Evolutionary conservation across 352 stramenopile genomes (phyloP).

Genomic region (Pythium periplocum): DNA sequence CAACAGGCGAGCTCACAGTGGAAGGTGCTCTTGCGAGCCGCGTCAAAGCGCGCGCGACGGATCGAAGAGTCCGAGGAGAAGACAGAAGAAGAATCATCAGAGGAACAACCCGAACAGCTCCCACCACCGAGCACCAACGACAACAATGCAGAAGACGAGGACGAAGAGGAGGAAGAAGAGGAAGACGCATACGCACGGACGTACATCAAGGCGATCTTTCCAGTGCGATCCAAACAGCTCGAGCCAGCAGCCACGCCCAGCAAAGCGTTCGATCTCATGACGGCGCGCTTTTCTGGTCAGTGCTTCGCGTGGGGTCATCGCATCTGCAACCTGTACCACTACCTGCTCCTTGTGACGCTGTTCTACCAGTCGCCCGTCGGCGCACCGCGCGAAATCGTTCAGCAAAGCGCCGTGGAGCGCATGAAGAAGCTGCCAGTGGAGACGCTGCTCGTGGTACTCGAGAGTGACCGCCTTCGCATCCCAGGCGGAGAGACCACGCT

Average conservation of each 20-base stretch:
- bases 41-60: slow-evolving; percentile 5
- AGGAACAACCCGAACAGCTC: too few relatives aligned
- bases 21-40: slow-evolving; percentile 19
- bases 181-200: background rate
- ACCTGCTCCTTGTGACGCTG: slow-evolving; percentile 47
- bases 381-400: slow-evolving; percentile 8
- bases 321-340: slow-evolving; percentile 68
- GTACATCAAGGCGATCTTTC: slow-evolving; percentile 5
- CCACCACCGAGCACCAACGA: too few relatives aligned
- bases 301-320: slow-evolving; percentile 53
- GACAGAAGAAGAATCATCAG: background rate
- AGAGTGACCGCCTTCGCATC: slow-evolving; percentile 56
- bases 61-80: background rate
- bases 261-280: slow-evolving; percentile 17
- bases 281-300: slow-evolving; percentile 21
- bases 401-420: slow-evolving; percentile 3
- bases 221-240: slow-evolving; percentile 5
- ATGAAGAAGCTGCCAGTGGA: slow-evolving; percentile 39
- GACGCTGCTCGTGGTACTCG: slow-evolving; percentile 49
- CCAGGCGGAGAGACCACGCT: slow-evolving; percentile 50
- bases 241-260: background rate
- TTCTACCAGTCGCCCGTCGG: slow-evolving; percentile 45
- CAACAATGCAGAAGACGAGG: background rate
- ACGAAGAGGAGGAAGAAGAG: slow-evolving; percentile 7
- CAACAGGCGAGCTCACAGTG: slow-evolving; percentile 24